Conservation (phyloP, 306 rosid species). For the Oxytropis ochrocephala region DNA sequence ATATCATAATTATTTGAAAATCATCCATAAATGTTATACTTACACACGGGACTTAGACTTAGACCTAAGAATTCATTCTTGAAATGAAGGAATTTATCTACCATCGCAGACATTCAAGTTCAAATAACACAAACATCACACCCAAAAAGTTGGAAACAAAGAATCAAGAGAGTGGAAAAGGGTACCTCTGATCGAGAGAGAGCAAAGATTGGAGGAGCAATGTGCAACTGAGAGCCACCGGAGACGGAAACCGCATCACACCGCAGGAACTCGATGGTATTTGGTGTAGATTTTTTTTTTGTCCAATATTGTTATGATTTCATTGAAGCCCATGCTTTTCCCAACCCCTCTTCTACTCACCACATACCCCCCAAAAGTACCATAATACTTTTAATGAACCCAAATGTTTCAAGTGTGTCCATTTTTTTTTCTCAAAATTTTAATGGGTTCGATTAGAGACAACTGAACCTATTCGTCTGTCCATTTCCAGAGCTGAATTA, state of each 20-base stretch:
- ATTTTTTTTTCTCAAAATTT: no score
- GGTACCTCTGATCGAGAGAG: not conserved
- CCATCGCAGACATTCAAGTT: not conserved
- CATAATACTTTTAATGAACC: no score
- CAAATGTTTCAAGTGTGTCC: no score
- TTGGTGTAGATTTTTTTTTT: no score
- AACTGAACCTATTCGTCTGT: no score
- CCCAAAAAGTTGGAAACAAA: not conserved
- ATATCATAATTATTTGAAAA: not conserved
- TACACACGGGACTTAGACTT: not conserved
- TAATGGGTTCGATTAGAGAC: no score
- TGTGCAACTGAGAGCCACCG: not conserved
- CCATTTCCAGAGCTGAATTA: no score
- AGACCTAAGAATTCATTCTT: not conserved
- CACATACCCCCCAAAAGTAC: no score
- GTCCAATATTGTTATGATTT: no score
- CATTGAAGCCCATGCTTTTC: no score
- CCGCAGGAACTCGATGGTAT: not conserved
- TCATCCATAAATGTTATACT: not conserved
- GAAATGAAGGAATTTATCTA: not conserved
- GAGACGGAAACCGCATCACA: not conserved
- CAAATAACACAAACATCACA: not conserved
- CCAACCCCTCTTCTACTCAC: no score
- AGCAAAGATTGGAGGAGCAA: not conserved
- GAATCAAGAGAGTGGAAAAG: not conserved